Percentiles rank a stretch among this genome's conserved stretches.
Evolutionary conservation across 257 asterid genomes (phyloP).

Genomic region (Solanum arcanum): DNA sequence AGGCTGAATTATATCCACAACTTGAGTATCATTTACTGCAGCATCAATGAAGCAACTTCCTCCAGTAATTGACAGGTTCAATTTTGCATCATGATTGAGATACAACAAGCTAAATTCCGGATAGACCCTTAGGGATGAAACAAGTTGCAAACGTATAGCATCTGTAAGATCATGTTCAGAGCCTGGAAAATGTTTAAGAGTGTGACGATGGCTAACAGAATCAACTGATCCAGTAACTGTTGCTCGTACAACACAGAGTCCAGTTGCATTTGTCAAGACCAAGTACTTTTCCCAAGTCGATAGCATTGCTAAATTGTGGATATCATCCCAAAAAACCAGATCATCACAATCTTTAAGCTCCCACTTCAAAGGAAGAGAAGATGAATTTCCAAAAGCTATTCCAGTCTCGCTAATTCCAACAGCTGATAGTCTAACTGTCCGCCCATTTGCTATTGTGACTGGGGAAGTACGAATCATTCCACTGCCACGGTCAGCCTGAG

Average conservation of each 20-base stretch:
- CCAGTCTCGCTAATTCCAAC: slow-evolving; percentile 68
- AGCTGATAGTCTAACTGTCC: slow-evolving; percentile 65
- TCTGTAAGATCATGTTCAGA: slow-evolving; percentile 41
- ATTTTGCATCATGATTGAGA: slow-evolving; percentile 54
- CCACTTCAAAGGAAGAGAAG: slow-evolving; percentile 74
- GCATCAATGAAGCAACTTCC: slow-evolving; percentile 72
- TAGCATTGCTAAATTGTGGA: slow-evolving; percentile 20
- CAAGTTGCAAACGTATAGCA: slow-evolving; percentile 68
- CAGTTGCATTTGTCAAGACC: slow-evolving; percentile 66
- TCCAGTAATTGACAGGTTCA: slow-evolving; percentile 70
- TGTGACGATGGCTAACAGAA: slow-evolving; percentile 24
- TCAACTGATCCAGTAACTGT: slow-evolving; percentile 34
- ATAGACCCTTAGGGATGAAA: slow-evolving; percentile 62
- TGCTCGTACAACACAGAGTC: slow-evolving; percentile 56
- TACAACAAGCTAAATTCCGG: slow-evolving; percentile 67
- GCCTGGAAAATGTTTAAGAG: slow-evolving; percentile 14
- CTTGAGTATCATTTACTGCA: slow-evolving; percentile 46
- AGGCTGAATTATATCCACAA: slow-evolving; percentile 39
- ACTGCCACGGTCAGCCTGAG: slow-evolving; percentile 52
- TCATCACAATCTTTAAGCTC: slow-evolving; percentile 57
- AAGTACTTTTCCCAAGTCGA: slow-evolving; percentile 83
- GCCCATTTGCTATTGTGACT: slow-evolving; percentile 76
- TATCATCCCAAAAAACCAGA: slow-evolving; percentile 47
- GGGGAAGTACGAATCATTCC: slow-evolving; percentile 56
- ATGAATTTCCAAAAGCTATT: slow-evolving; percentile 72